These are phyloP conservation scores for Syncephalastrum monosporum DNA, from an alignment of 371 early-diverging fungal genomes.

Conservation along the genomic window DNA sequence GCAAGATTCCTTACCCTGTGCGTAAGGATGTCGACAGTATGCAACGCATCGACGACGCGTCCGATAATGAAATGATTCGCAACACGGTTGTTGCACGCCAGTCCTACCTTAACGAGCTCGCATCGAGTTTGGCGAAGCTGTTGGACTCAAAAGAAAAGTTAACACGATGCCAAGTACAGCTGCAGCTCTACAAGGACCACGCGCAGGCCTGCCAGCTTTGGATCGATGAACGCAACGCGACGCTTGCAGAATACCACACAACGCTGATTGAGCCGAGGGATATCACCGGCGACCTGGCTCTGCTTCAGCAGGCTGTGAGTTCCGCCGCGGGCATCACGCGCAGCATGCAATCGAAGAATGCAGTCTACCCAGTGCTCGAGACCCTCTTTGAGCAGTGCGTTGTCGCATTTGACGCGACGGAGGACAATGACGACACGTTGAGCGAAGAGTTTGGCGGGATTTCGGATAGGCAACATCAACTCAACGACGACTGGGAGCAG, in stretches of 20 bases:
- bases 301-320: constrained; percentile 35
- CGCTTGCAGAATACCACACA: constrained; percentile 17
- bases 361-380: constrained; percentile 12
- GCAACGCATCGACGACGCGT: constrained; percentile 32
- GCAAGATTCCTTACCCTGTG: constrained; percentile 21
- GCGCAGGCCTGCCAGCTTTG: constrained; percentile 26
- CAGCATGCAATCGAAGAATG: constrained; percentile 14
- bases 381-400: constrained; percentile 18
- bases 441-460: constrained; percentile 14
- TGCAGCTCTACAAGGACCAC: constrained; percentile 31
- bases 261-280: constrained; percentile 12
- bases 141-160: constrained; percentile 35
- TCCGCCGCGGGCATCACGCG: constrained; percentile 30
- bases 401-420: constrained; percentile 13
- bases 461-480: constrained; percentile 1
- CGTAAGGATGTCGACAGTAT: constrained; percentile 27
- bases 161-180: constrained; percentile 32
- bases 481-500: constrained; percentile 27
- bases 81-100: constrained; percentile 32
- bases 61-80: constrained; percentile 35
- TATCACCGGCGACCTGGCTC: constrained; percentile 19
- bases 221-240: constrained; percentile 26
- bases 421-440: constrained; percentile 5
- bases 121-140: constrained; percentile 22
- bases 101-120: constrained; percentile 24